These are phyloP conservation scores for Leccinum subrobustum DNA, from an alignment of 1,284 basidiomycete genomes.

Conservation along the genomic window DNA sequence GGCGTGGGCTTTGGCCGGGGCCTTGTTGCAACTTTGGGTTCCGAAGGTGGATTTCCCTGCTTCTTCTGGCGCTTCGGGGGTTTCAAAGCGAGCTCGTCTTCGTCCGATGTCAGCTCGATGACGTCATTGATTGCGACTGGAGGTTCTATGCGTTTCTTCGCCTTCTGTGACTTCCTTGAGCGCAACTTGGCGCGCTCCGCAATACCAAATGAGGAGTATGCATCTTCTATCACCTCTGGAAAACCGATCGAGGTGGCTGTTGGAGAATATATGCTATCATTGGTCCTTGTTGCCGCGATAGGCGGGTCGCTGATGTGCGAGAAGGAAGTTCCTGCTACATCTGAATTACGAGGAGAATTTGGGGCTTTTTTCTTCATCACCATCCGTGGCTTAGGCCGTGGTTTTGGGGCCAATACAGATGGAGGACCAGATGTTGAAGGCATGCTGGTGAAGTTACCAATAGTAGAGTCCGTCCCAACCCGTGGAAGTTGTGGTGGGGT, in stretches of 20 bases:
- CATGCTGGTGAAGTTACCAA: conserved; percentile 14
- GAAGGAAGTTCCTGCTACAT: conserved; percentile 12
- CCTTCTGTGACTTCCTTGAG: conserved; percentile 29
- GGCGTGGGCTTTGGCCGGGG: conserved; percentile 27
- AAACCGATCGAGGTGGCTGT: conserved; percentile 6
- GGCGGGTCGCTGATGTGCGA: conserved; percentile 29
- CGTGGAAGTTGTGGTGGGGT: conserved; percentile 23
- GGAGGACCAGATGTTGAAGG: conserved; percentile 6
- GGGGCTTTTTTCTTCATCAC: conserved; percentile 21
- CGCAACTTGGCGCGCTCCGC: conserved; percentile 49
- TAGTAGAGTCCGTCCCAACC: conserved; percentile 2
- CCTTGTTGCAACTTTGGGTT: conserved; percentile 16
- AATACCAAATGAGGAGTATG: conserved; percentile 35
- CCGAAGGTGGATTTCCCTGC: conserved; percentile 8
- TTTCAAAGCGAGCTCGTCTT: conserved; percentile 30
- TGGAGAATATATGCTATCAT: conserved; percentile 25
- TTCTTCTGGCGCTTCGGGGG: conserved; percentile 32
- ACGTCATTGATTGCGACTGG: conserved; percentile 19
- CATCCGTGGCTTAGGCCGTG: conserved; percentile 28
- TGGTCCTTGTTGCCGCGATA: conserved; percentile 10
- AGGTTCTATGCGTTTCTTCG: conserved; percentile 11
- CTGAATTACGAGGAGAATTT: background rate
- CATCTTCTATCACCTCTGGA: conserved; percentile 17
- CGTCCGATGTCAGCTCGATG: conserved; percentile 35
- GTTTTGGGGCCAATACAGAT: conserved; percentile 4